A percentile compares a stretch with the other conserved stretches of the same genome.
These are phyloP conservation scores for Penicillium sp. DNA, from an alignment of 2,329 filamentous ascomycete species.

Conservation along the genomic window DNA sequence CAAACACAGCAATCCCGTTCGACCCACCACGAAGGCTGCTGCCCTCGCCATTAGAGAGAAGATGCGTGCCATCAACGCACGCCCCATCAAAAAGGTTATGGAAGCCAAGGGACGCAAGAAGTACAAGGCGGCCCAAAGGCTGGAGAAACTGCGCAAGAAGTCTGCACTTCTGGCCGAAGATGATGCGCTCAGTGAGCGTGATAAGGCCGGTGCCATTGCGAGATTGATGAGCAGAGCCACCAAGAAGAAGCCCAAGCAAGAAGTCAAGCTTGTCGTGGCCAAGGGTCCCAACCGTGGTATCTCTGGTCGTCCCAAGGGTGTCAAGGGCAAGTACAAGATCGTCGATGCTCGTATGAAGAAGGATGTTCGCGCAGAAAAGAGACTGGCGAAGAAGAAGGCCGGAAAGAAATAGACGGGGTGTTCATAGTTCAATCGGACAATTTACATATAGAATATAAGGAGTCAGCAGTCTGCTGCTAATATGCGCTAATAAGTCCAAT, in stretches of 20 bases:
- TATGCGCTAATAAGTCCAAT: too few relatives aligned
- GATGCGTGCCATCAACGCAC: constrained; percentile 82
- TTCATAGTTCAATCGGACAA: constrained; percentile 16
- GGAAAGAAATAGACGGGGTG: constrained; percentile 23
- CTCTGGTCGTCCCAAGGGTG: constrained; percentile 79
- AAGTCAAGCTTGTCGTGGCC: constrained; percentile 85
- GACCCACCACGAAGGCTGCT: constrained; percentile 87
- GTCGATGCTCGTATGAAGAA: constrained; percentile 95
- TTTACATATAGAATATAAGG: too few relatives aligned
- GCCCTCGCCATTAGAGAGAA: constrained; percentile 94
- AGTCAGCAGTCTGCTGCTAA: too few relatives aligned
- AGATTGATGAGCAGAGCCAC: constrained; percentile 76
- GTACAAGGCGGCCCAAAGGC: constrained; percentile 80
- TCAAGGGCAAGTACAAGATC: constrained; percentile 97
- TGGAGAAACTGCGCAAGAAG: constrained; percentile 98
- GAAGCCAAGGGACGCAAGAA: constrained; percentile 97
- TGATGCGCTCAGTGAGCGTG: constrained; percentile 89
- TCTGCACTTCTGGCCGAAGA: constrained; percentile 83
- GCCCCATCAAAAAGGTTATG: constrained; percentile 97
- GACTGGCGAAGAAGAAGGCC: constrained; percentile 69
- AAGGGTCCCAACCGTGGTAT: constrained; percentile 79
- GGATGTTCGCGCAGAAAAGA: constrained; percentile 84
- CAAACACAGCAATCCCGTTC: constrained; percentile 75
- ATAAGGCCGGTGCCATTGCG: constrained; percentile 82
- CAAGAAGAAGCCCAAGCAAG: constrained; percentile 79